Percentiles rank a stretch among this genome's conserved stretches.
phyloP scores from a whole-genome alignment of 2,329 filamentous ascomycete species.

The Ophiocordyceps camponoti-leonardi region DNA sequence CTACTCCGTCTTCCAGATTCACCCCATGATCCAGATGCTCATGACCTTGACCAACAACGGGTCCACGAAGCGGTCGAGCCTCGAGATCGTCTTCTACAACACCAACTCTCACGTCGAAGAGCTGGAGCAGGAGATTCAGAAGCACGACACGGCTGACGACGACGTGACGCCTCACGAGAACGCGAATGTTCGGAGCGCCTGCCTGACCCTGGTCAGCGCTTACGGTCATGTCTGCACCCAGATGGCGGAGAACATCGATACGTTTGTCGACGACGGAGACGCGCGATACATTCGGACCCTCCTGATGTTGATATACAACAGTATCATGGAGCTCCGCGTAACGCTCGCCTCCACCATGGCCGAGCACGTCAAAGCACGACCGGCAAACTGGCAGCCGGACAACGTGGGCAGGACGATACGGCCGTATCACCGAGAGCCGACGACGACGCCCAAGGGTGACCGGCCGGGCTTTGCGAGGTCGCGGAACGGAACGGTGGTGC shows the following conservation, averaged over 20 bases:
- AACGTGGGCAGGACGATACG: slow-evolving; percentile 29
- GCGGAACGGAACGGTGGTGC: slow-evolving; percentile 20
- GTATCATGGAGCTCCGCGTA: slow-evolving; percentile 48
- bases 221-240: slow-evolving; percentile 49
- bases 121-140: slow-evolving; percentile 46
- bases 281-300: slow-evolving; percentile 50
- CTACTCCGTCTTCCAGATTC: slow-evolving; percentile 50
- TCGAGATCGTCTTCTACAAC: slow-evolving; percentile 52
- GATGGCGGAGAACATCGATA: slow-evolving; percentile 42
- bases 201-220: slow-evolving; percentile 43
- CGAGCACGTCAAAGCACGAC: slow-evolving; percentile 8
- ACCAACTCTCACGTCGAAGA: slow-evolving; percentile 50
- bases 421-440: slow-evolving; percentile 32
- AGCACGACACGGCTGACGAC: slow-evolving; percentile 35
- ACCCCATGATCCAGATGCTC: slow-evolving; percentile 49
- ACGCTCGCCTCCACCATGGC: slow-evolving; percentile 23
- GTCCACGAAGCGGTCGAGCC: slow-evolving; percentile 41
- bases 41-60: slow-evolving; percentile 44
- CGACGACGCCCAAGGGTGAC: slow-evolving; percentile 34
- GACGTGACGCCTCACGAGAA: slow-evolving; percentile 34
- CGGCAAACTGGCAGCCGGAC: slow-evolving; percentile 4
- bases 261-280: slow-evolving; percentile 47
- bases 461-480: slow-evolving; percentile 18
- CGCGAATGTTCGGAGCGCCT: slow-evolving; percentile 46
- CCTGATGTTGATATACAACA: slow-evolving; percentile 46